These are phyloP conservation scores for Ogataea kodamae DNA, from an alignment of 805 yeast genomes.

Conservation along the genomic window DNA sequence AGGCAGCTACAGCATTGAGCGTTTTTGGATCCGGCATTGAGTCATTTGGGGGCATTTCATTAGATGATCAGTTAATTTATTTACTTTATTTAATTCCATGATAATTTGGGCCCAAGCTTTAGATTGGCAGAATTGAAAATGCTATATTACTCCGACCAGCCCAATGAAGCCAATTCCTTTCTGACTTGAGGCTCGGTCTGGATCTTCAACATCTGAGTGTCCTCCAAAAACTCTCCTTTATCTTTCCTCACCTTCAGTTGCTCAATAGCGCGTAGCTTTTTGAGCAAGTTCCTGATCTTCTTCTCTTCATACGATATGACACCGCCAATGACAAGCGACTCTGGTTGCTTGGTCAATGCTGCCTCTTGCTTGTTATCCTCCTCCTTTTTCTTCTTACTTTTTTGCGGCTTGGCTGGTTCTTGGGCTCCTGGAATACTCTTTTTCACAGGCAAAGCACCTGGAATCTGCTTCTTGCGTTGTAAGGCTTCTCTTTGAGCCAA, in stretches of 20 bases:
- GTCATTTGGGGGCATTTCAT: slow-evolving; percentile 12
- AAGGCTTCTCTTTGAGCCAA: slow-evolving; percentile 55
- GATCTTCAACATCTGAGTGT: slow-evolving; percentile 87
- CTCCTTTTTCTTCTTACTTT: slow-evolving; percentile 68
- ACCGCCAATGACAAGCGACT: slow-evolving; percentile 54
- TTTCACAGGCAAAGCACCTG: slow-evolving; percentile 27
- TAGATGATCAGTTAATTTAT: slow-evolving; percentile 5
- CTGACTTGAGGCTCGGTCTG: slow-evolving; percentile 80
- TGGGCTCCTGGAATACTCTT: slow-evolving; percentile 59
- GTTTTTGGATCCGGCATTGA: slow-evolving; percentile 31
- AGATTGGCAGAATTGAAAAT: slow-evolving; percentile 10
- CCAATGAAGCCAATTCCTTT: slow-evolving; percentile 68
- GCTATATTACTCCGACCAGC: slow-evolving; percentile 42
- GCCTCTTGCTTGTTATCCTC: slow-evolving; percentile 22
- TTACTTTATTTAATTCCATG: slow-evolving; percentile 6
- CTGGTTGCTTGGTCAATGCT: slow-evolving; percentile 16
- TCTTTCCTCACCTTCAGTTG: slow-evolving; percentile 81
- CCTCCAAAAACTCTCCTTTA: slow-evolving; percentile 81
- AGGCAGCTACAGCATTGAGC: slow-evolving; percentile 45
- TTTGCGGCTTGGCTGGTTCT: slow-evolving; percentile 44
- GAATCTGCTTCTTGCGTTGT: slow-evolving; percentile 25
- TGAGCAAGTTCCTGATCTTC: slow-evolving; percentile 83
- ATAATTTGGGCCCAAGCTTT: slow-evolving; percentile 9
- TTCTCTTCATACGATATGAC: slow-evolving; percentile 79
- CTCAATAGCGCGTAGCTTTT: slow-evolving; percentile 95